Conservation (phyloP, 2,329 filamentous ascomycete species). For the Lasiodiplodia gonubiensis region DNA sequence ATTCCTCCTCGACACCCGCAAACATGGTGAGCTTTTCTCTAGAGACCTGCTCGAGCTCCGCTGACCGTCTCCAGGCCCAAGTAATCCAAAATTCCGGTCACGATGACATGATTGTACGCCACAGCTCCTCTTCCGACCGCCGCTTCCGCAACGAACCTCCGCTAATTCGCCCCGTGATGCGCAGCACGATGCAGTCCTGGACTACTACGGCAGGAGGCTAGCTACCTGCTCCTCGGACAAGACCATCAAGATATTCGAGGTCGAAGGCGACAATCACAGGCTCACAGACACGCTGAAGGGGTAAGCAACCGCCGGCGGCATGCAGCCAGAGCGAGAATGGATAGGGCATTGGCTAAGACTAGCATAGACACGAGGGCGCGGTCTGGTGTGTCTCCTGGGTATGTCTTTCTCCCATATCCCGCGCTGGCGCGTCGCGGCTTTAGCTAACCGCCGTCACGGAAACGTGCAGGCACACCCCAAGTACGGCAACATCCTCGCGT, state of each 20-base stretch:
- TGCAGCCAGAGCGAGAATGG: neutral
- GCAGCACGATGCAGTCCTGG: conserved; percentile 93
- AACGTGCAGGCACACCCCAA: conserved; percentile 79
- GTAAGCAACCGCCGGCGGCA: conserved; percentile 56
- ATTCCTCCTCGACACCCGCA: conserved; percentile 16
- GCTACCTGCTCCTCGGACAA: conserved; percentile 98
- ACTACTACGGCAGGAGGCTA: conserved; percentile 96
- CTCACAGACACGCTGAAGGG: conserved; percentile 93
- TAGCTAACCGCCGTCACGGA: conserved; percentile 5
- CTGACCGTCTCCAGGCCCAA: conserved; percentile 63
- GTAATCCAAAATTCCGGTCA: conserved; percentile 86
- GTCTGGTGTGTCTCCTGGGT: conserved; percentile 97
- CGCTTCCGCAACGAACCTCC: conserved; percentile 24
- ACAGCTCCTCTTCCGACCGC: conserved; percentile 26
- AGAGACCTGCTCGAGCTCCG: neutral
- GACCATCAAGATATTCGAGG: conserved; percentile 99
- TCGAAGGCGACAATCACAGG: conserved; percentile 89
- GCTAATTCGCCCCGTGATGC: conserved; percentile 9
- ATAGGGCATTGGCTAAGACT: conserved; percentile 3
- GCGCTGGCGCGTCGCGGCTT: neutral
- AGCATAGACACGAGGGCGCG: conserved; percentile 85
- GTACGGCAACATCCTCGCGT: conserved; percentile 96
- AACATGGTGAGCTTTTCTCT: conserved; percentile 29
- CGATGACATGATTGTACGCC: conserved; percentile 99
- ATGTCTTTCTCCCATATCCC: conserved; percentile 34